Conservation (phyloP, 192 early-diverging fungal genomes). For the Ambispora gerdemannii region DNA sequence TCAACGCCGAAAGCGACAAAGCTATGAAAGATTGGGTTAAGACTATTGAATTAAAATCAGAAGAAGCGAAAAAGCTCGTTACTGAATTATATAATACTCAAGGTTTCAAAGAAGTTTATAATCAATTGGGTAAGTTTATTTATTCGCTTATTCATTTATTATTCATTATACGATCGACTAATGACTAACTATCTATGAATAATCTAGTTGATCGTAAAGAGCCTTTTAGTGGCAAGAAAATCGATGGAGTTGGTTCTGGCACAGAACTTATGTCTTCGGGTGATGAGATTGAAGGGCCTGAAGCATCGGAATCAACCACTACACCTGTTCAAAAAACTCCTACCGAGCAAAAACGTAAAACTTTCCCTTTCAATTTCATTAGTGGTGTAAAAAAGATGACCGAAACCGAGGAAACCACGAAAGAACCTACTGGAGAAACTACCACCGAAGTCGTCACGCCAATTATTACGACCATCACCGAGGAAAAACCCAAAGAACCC, state of each 20-base stretch:
- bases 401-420: background rate
- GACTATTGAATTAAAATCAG: constrained; percentile 35
- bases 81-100: constrained; percentile 30
- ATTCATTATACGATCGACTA: background rate
- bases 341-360: background rate
- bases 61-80: constrained; percentile 32
- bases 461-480: background rate
- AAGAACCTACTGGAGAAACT: constrained; percentile 1
- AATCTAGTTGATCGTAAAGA: background rate
- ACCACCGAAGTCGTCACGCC: background rate
- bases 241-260: background rate
- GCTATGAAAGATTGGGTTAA: constrained; percentile 42
- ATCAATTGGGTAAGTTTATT: constrained; percentile 36
- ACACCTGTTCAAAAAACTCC: background rate
- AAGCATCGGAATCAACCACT: too few relatives aligned
- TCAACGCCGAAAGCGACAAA: constrained; percentile 34
- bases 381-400: background rate
- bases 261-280: background rate
- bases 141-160: background rate
- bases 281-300: background rate
- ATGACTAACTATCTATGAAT: too few relatives aligned
- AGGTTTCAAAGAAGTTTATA: constrained; percentile 38
- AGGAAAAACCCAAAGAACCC: background rate
- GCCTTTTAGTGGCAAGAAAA: background rate
- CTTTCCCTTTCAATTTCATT: background rate